Base-by-base conservation (phyloP, 805 yeast species). In the Sungouiozyma intestinalis region DNA sequence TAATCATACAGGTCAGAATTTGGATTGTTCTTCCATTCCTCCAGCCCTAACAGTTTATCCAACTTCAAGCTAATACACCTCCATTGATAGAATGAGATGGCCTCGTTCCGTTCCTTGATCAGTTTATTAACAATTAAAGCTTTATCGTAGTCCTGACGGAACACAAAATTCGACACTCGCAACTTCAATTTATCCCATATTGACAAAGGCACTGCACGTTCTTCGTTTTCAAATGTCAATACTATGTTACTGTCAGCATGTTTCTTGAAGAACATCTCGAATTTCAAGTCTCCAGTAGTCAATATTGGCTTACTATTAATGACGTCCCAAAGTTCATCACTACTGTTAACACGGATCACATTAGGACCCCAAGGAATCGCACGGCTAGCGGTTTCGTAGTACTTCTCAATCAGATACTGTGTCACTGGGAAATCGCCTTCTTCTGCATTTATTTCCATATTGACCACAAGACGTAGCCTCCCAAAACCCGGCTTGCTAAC, bases 1-100 rank as follows among this genome's bases (percentile, higher is more conserved):
- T 76, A 77, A 62, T 92, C 96, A 55, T 86, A 92, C 18, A 82
- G 60, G n/a, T 71, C 68, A 1, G 86, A 75, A 45, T 73, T 77
- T 3, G 68, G 69, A 39, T 69, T 64, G 15, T 64, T 53, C 54
- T 87, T 87, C 98, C 98, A 90, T 14, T 62, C 55, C 41, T 80
- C 76, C 48, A 77, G 74, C 16, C 79, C 77, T 42, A 77, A 67
- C 15, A 83, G 54, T 20, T 66, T 67, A 56, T 90, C 98, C 20
- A 90, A 66, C 45, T 74, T 59, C 18, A 69, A 54, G 6, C 90
- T 78, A 0, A 77, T 69, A 1, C 71, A 73, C 24, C 73, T 66
- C 97, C 97, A 90, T 38, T 76, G 76, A 6, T 65, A 60, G 50
- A 74, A 79, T 2, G 76, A 69, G 3, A 67, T 64, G 0, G 80